Evolutionary conservation across 495 filamentous ascomycete species (phyloP).

Genomic region (Penicillium cosmopolitanum): DNA sequence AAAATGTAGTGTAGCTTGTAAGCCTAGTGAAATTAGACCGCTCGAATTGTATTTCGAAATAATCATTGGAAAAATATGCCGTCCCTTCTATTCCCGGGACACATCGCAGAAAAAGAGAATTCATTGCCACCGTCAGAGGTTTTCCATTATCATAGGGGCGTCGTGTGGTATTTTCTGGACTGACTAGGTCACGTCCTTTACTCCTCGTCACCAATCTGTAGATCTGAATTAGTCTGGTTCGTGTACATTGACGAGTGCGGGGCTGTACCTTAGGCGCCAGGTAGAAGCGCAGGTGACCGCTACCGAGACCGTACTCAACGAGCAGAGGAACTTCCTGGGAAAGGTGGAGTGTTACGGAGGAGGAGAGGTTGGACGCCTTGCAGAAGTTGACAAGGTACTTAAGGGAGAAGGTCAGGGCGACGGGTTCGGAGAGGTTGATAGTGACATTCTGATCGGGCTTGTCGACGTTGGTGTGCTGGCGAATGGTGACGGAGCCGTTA

Average conservation of each 20-base stretch:
- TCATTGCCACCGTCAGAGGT: constrained; percentile 37
- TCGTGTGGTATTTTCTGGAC: constrained; percentile 28
- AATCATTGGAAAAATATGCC: constrained; percentile 19
- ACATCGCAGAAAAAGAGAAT: constrained; percentile 29
- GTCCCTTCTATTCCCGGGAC: constrained; percentile 24
- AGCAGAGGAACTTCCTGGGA: constrained; percentile 95
- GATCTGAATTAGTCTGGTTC: constrained; percentile 9
- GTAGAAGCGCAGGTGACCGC: constrained; percentile 94
- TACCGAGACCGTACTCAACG: constrained; percentile 87
- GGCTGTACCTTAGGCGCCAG: constrained; percentile 90
- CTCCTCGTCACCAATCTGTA: constrained; percentile 89
- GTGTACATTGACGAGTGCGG: background rate
- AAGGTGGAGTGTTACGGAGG: constrained; percentile 83
- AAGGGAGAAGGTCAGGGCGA: constrained; percentile 94
- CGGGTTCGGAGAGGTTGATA: constrained; percentile 90
- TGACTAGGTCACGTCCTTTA: constrained; percentile 46
- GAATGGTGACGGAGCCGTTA: constrained; percentile 88
- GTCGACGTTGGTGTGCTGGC: constrained; percentile 87
- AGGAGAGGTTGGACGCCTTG: constrained; percentile 88
- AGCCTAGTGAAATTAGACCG: background rate
- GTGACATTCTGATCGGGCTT: constrained; percentile 85
- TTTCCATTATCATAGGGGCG: constrained; percentile 40
- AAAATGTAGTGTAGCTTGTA: too few species aligned
- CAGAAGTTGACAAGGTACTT: constrained; percentile 99
- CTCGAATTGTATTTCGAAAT: constrained; percentile 16